Conservation (phyloP, 805 yeast genomes). For the Sporopachydermia lactativora region DNA sequence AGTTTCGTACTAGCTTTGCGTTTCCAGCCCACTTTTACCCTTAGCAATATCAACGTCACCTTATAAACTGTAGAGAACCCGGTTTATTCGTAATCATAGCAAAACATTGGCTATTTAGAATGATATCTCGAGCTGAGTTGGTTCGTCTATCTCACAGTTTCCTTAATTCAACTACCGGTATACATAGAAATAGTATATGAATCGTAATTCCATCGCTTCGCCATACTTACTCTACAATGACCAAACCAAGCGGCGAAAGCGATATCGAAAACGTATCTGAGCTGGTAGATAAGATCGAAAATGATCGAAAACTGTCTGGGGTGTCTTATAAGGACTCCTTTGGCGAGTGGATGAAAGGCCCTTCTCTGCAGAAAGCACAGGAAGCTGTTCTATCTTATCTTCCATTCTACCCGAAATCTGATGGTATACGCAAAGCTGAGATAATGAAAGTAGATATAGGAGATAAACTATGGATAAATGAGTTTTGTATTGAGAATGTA, state of each 20-base stretch:
- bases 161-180: too few relatives aligned
- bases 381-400: conserved; percentile 36
- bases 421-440: conserved; percentile 15
- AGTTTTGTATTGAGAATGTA: conserved; percentile 48
- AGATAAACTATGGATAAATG: conserved; percentile 47
- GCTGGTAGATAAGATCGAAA: not conserved
- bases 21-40: too few relatives aligned
- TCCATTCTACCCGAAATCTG: conserved; percentile 28
- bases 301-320: conserved; percentile 14
- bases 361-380: conserved; percentile 26
- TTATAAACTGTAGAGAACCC: too few relatives aligned
- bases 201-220: too few relatives aligned
- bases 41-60: too few relatives aligned
- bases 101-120: too few relatives aligned
- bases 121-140: too few relatives aligned
- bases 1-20: too few relatives aligned
- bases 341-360: conserved; percentile 28
- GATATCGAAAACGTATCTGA: not conserved
- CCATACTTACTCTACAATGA: too few relatives aligned
- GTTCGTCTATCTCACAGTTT: too few relatives aligned
- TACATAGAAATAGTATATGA: too few relatives aligned
- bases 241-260: not conserved
- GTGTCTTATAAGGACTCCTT: conserved; percentile 23
- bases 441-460: conserved; percentile 44
- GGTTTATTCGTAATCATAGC: too few relatives aligned